Evolutionary conservation across 371 early-diverging fungal species (phyloP).

Genomic region (Actinomortierella ambigua): DNA sequence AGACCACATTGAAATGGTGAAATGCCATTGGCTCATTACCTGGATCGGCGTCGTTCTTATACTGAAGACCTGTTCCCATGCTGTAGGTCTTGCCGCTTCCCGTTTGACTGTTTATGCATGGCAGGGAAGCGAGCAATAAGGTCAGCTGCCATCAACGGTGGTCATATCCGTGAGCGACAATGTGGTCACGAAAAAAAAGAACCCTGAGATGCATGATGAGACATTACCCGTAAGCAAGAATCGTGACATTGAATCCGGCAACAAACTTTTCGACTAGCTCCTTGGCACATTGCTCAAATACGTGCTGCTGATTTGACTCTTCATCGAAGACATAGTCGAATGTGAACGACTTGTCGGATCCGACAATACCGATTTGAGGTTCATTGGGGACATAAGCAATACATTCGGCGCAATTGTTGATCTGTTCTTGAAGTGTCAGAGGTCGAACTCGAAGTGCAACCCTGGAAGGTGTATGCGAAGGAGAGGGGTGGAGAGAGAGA

Average conservation of each 20-base stretch:
- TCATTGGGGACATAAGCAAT: constrained; percentile 66
- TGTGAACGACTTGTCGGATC: constrained; percentile 76
- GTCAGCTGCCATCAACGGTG: constrained; percentile 1
- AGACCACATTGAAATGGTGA: no score
- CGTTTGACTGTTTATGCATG: constrained; percentile 43
- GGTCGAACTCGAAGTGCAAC: constrained; percentile 86
- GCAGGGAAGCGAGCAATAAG: background rate
- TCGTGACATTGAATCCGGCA: constrained; percentile 88
- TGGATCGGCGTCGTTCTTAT: constrained; percentile 35
- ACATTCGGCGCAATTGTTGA: constrained; percentile 70
- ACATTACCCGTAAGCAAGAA: constrained; percentile 95
- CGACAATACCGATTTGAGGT: constrained; percentile 64
- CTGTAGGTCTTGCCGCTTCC: constrained; percentile 92
- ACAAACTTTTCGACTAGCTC: constrained; percentile 85
- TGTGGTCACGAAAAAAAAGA: constrained; percentile 10
- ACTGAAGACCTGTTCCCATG: constrained; percentile 81
- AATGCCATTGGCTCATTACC: constrained; percentile 8
- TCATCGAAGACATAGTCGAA: constrained; percentile 87
- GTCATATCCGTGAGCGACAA: background rate
- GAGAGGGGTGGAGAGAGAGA: background rate
- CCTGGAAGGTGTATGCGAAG: constrained; percentile 43
- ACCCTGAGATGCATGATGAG: constrained; percentile 13
- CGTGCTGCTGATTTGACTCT: constrained; percentile 64
- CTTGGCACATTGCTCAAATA: constrained; percentile 72
- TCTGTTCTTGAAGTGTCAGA: constrained; percentile 74